Evolutionary conservation across 257 asterid genomes (phyloP).

Genomic region (Voacanga thouarsii): DNA sequence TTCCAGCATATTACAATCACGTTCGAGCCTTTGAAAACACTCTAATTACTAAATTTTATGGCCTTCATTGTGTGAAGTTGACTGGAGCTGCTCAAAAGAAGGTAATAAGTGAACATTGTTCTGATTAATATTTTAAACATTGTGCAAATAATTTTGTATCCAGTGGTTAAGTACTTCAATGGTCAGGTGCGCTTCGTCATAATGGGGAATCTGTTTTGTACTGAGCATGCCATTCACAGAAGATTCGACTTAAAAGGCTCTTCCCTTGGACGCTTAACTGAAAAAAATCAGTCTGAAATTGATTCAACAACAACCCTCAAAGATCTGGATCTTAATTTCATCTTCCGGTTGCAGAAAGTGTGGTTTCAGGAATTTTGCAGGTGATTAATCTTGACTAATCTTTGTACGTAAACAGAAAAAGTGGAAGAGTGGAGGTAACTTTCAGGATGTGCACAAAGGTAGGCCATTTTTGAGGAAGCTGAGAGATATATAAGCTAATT

Average conservation of each 20-base stretch:
- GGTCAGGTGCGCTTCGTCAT: slow-evolving; percentile 85
- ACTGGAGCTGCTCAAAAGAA: slow-evolving; percentile 85
- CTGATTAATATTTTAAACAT: not conserved
- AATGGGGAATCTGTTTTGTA: slow-evolving; percentile 89
- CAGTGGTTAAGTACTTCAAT: slow-evolving; percentile 12
- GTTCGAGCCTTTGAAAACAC: slow-evolving; percentile 74
- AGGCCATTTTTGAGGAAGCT: too few species aligned
- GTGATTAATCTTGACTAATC: slow-evolving; percentile 26
- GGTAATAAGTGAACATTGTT: slow-evolving; percentile 35
- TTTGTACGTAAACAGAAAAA: not conserved
- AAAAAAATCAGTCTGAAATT: slow-evolving; percentile 62
- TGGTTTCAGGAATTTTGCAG: slow-evolving; percentile 78
- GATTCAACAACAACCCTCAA: slow-evolving; percentile 83
- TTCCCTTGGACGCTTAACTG: slow-evolving; percentile 80
- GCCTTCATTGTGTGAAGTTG: slow-evolving; percentile 89
- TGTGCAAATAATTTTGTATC: not conserved
- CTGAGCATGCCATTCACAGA: slow-evolving; percentile 64
- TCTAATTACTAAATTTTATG: slow-evolving; percentile 72
- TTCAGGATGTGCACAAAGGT: too few species aligned
- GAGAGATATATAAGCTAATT: too few species aligned
- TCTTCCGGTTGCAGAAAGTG: slow-evolving; percentile 64
- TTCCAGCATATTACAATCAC: slow-evolving; percentile 82
- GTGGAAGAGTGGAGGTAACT: not conserved
- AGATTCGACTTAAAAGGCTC: slow-evolving; percentile 94
- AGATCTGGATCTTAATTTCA: slow-evolving; percentile 86